Evolutionary conservation across 331 rosid genomes (phyloP), one percentile per base, ranked within the genome.

Genomic region (Pyrus hybrid): DNA sequence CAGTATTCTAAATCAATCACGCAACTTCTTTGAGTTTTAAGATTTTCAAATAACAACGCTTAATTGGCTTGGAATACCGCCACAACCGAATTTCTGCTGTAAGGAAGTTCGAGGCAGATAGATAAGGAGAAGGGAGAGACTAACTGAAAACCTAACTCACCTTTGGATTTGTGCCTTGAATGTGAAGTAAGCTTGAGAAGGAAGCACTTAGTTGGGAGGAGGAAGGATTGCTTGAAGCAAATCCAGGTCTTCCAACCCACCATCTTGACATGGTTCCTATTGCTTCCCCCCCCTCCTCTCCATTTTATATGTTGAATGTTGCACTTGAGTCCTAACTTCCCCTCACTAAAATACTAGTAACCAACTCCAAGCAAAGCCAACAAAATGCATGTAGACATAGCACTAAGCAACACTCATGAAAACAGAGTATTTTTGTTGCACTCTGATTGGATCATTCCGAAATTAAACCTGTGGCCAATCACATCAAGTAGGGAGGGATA

Each of bases 331-430:
- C 45, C 76, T 9, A 41, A 68, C 72, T 32, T 70, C 8, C 64
- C 75, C 18, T 7, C 30, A 71, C 68, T 71, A 56, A 41, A 74
- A 77, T 71, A 85, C 62, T 62, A 78, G 67, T 74, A 12, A 1
- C 45, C 43, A 35, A 8, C 26, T 67, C 23, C 58, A 22, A 45
- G 81, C 68, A 74, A 86, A 82, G 49, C 78, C 80, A 78, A 79
- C 84, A 83, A 80, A 70, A 67, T 64, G 79, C 63, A 82, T 70
- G 63, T 73, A 68, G 75, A 83, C 91, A 83, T 6, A 14, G 68
- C 80, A 83, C 84, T 86, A 85, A 75, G 63, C 81, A 87, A 87
- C 89, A 87, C 81, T 64, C 43, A 63, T 41, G 56, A 85, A 73
- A 90, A 83, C 97, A 61, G 13, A 76, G 49, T 63, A 11, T 78